Evolutionary conservation across 352 stramenopile genomes (phyloP), one percentile per base, ranked within the genome.

Genomic region (Phytopythium boreale): DNA sequence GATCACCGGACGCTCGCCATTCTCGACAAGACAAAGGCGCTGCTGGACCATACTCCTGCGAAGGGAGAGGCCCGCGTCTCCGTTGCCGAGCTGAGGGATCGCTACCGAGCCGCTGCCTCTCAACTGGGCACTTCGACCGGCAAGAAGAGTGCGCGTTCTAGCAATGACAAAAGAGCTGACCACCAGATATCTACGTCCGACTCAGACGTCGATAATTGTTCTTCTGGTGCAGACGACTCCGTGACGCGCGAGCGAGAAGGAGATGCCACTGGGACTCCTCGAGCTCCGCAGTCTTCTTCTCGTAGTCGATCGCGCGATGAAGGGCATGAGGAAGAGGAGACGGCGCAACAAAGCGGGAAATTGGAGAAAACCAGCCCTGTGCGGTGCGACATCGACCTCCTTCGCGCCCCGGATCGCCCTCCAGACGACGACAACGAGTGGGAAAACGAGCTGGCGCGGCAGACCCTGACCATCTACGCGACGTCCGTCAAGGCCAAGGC

Each of bases 391-490:
- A 75, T 86, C 10, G 82, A 88, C 5, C 68, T 92, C 14, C 71
- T 92, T 3, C 64, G 75, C 10, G 81, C 78, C 47, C 79, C 79
- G 7, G 62, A 74, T 20, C 71, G 78, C 64, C 62, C 70, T 24
- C 81, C 79, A 39, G 75, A 84, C 37, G 89, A 88, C 22, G 81
- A 90, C 29, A 72, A 82, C n/a, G 79, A 88, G 59, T 97, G 90
- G 90, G 90, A 97, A 64, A 97, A 97, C 59, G 87, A 96, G 61
- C 73, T 97, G 22, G 90, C 90, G 3, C 84, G 87, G 7, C 88
- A 97, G 59, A 97, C 97, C 56, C 66, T 97, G 34, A 93, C 79
- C 4, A 86, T 97, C 41, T 97, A 97, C 59, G 76, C 82, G 15
- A 89, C 87, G 14, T 91, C 82, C 0, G 70, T 92, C 44, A 86